phyloP scores from a whole-genome alignment of 805 yeast species.

The Candida nanaspora region DNA sequence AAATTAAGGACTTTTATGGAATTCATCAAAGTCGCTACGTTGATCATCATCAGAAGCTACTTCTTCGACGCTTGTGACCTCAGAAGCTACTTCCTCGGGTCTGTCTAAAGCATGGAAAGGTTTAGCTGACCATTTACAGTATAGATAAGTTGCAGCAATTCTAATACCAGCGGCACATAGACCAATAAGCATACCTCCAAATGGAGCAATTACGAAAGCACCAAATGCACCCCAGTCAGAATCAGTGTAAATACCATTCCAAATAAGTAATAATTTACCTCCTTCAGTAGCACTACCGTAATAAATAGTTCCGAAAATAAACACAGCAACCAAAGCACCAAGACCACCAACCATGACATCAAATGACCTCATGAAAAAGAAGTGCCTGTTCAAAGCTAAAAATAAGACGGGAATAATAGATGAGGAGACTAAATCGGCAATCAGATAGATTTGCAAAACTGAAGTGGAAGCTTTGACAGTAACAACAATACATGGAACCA shows the following conservation, averaged over 20 bases:
- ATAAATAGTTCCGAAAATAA: conserved; percentile 78
- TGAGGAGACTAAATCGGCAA: conserved; percentile 85
- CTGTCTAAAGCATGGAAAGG: conserved; percentile 41
- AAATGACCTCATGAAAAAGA: conserved; percentile 68
- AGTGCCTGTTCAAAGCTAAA: conserved; percentile 53
- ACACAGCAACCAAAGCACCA: conserved; percentile 74
- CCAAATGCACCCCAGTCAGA: conserved; percentile 94
- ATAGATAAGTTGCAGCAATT: conserved; percentile 25
- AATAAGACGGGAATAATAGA: conserved; percentile 80
- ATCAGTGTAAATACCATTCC: conserved; percentile 70
- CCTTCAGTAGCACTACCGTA: conserved; percentile 69
- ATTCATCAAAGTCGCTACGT: conserved; percentile 2
- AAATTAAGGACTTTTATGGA: neutral
- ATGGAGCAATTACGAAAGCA: conserved; percentile 87
- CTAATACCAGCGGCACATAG: conserved; percentile 44
- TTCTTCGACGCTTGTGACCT: conserved; percentile 1
- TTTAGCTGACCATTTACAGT: conserved; percentile 27
- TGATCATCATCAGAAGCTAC: neutral
- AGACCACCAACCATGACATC: conserved; percentile 81
- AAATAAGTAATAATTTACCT: conserved; percentile 62
- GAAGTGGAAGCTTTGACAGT: conserved; percentile 78
- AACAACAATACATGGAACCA: conserved; percentile 83
- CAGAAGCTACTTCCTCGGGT: no score
- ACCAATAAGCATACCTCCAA: conserved; percentile 64
- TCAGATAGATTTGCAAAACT: conserved; percentile 78